phyloP scores from a whole-genome alignment of 768 basidiomycete genomes.

The Antrodiella citrinella region DNA sequence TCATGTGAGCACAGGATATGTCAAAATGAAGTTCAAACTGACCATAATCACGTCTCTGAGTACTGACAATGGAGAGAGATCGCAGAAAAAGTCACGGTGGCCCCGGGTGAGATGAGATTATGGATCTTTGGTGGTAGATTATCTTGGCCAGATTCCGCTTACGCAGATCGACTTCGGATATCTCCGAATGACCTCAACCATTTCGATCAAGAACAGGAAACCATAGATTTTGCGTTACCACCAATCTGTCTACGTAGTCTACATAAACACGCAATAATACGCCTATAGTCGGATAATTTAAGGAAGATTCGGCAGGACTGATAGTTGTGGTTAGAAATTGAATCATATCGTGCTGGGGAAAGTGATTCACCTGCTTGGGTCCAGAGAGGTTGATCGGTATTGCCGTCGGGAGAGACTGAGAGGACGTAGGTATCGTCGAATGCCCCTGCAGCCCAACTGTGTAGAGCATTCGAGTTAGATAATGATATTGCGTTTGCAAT shows the following conservation, averaged over 20 bases:
- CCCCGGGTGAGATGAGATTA: background rate
- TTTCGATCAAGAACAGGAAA: too few relatives aligned
- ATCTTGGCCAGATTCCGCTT: too few relatives aligned
- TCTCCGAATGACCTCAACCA: too few relatives aligned
- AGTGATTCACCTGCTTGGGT: slow-evolving; percentile 29
- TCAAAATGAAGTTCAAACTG: background rate
- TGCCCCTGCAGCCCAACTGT: slow-evolving; percentile 40
- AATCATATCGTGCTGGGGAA: background rate
- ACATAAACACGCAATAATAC: background rate
- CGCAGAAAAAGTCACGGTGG: too few relatives aligned
- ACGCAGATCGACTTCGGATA: too few relatives aligned
- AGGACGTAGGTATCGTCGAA: slow-evolving; percentile 45
- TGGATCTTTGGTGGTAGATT: too few relatives aligned
- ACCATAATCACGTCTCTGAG: too few relatives aligned
- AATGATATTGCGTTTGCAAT: background rate
- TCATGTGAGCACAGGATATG: background rate
- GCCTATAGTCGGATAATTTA: slow-evolving; percentile 7
- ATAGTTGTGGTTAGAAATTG: background rate
- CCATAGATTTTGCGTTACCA: too few relatives aligned
- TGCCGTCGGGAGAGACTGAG: slow-evolving; percentile 39
- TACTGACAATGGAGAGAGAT: too few relatives aligned
- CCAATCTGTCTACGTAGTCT: too few relatives aligned
- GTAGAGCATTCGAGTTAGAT: background rate
- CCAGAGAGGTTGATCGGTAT: slow-evolving; percentile 38
- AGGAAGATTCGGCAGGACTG: slow-evolving; percentile 22